Evolutionary conservation across 495 filamentous ascomycete genomes (phyloP).

Genomic region (Podospora pseudopauciseta): DNA sequence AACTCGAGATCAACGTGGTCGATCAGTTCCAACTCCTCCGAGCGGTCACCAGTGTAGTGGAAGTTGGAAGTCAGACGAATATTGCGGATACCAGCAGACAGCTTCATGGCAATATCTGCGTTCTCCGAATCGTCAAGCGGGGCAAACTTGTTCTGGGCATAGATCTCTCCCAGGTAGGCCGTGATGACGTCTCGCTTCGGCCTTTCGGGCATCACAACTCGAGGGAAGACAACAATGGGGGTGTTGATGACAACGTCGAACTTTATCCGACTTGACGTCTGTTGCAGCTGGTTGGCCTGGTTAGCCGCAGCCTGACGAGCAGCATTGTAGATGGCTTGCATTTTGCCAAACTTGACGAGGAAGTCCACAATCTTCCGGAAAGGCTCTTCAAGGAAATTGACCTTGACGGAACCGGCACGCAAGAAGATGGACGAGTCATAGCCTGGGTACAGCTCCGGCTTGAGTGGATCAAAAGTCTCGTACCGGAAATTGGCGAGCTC

Average conservation of each 20-base stretch:
- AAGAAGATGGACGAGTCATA: constrained; percentile 89
- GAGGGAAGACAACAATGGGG: constrained; percentile 91
- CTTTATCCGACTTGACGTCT: constrained; percentile 82
- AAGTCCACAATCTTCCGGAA: constrained; percentile 99
- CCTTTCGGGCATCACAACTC: constrained; percentile 57
- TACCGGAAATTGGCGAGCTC: constrained; percentile 98
- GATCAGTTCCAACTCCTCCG: constrained; percentile 90
- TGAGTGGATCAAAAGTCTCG: constrained; percentile 82
- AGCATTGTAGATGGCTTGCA: constrained; percentile 98
- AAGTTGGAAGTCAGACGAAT: constrained; percentile 87
- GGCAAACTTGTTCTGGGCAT: constrained; percentile 87
- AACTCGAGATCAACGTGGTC: constrained; percentile 94
- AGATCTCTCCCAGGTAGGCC: constrained; percentile 94
- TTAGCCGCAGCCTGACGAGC: constrained; percentile 92
- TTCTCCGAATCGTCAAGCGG: constrained; percentile 69
- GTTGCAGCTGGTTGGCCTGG: constrained; percentile 87
- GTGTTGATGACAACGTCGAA: constrained; percentile 92
- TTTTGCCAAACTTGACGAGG: constrained; percentile 95
- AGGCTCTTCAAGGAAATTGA: constrained; percentile 94
- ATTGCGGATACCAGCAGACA: constrained; percentile 87
- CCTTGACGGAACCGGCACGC: constrained; percentile 86
- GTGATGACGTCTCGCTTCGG: constrained; percentile 74
- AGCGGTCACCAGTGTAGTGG: constrained; percentile 66
- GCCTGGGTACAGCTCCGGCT: constrained; percentile 71
- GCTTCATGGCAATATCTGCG: constrained; percentile 76